phyloP scores from a whole-genome alignment of 768 basidiomycete genomes.

The Artomyces pyxidatus region DNA sequence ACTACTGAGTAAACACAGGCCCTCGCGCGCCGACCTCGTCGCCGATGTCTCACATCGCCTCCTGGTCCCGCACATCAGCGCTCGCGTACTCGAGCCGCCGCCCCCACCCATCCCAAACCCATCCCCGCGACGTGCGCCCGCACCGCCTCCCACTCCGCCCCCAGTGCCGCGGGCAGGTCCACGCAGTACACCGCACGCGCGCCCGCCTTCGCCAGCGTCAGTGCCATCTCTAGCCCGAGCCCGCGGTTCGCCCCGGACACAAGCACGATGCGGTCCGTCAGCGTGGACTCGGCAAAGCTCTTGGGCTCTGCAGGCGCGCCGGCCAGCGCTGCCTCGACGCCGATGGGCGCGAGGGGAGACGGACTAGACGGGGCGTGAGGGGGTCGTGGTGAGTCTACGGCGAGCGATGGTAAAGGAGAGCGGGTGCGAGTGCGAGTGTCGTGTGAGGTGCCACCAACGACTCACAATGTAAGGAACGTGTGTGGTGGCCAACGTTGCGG shows the following conservation, averaged over 20 bases:
- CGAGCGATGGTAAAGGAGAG: no score
- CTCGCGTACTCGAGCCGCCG: slow-evolving; percentile 51
- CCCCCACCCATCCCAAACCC: slow-evolving; percentile 13
- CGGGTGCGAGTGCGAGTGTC: no score
- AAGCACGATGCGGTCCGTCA: slow-evolving; percentile 44
- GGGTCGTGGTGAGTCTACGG: no score
- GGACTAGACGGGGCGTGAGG: no score
- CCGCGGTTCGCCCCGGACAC: slow-evolving; percentile 38
- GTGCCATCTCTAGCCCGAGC: slow-evolving; percentile 75
- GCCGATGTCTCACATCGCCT: slow-evolving; percentile 44
- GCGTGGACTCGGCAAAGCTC: slow-evolving; percentile 51
- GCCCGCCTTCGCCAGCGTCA: slow-evolving; percentile 66
- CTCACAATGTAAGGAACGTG: no score
- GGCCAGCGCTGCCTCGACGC: slow-evolving; percentile 51
- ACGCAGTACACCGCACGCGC: slow-evolving; percentile 65
- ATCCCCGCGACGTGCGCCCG: slow-evolving; percentile 38
- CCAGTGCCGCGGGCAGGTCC: slow-evolving; percentile 49
- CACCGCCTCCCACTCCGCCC: slow-evolving; percentile 49
- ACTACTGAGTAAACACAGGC: no score
- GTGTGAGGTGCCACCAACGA: no score
- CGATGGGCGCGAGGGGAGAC: slow-evolving; percentile 53
- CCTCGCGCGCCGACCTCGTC: slow-evolving; percentile 59
- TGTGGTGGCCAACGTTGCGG: no score
- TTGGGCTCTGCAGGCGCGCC: slow-evolving; percentile 36
- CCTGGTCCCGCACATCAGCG: slow-evolving; percentile 61